A percentile compares a stretch with the other conserved stretches of the same genome.
These are phyloP conservation scores for Nothophytophthora sp. DNA, from an alignment of 352 stramenopile genomes.

Conservation along the genomic window DNA sequence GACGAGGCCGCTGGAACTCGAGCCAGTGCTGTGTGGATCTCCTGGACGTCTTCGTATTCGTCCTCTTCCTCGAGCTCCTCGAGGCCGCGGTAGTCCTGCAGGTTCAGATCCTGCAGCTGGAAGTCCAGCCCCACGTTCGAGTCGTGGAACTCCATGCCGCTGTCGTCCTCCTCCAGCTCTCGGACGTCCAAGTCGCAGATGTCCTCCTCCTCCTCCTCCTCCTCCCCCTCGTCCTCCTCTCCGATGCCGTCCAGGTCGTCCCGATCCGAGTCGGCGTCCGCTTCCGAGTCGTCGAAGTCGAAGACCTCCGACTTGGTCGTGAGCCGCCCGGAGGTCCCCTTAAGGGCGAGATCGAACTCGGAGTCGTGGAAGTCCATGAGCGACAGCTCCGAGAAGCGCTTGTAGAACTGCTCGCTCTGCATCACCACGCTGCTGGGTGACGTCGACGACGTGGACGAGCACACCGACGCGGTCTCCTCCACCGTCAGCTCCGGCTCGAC, in stretches of 20 bases:
- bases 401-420: conserved; percentile 42
- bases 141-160: conserved; percentile 41
- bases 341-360: conserved; percentile 51
- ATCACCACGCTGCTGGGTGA: conserved; percentile 38
- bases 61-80: conserved; percentile 41
- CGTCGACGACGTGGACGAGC: conserved; percentile 47
- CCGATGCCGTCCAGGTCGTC: conserved; percentile 32
- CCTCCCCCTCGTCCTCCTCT: conserved; percentile 35
- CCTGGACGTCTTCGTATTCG: conserved; percentile 50
- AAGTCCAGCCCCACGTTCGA: conserved; percentile 41
- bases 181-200: conserved; percentile 24
- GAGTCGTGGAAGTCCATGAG: conserved; percentile 71
- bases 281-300: conserved; percentile 40
- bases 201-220: conserved; percentile 34
- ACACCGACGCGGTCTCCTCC: conserved; percentile 23
- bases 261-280: conserved; percentile 21
- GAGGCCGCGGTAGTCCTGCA: conserved; percentile 44
- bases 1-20: conserved; percentile 12
- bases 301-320: conserved; percentile 28
- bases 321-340: conserved; percentile 19
- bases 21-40: conserved; percentile 34
- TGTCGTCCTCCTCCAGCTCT: conserved; percentile 33
- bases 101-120: conserved; percentile 36
- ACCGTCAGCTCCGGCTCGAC: not conserved
- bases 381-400: conserved; percentile 50